These are phyloP conservation scores for Biscutella laevigata DNA, from an alignment of 441 rosid species.

Conservation along the genomic window DNA sequence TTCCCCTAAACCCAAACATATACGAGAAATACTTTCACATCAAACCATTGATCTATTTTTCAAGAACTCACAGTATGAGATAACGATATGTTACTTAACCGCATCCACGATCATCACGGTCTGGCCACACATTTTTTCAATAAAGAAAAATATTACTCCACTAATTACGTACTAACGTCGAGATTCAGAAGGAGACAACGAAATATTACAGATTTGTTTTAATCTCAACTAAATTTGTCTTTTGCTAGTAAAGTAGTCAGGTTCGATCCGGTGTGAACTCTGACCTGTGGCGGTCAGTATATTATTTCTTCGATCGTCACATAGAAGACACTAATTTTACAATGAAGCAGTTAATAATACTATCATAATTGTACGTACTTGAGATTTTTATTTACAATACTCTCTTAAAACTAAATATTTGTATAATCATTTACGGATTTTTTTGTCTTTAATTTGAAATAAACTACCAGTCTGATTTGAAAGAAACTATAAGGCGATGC, in stretches of 20 bases:
- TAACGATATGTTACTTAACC: not conserved
- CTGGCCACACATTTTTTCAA: not conserved
- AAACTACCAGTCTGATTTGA: too few species aligned
- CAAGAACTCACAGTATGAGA: too few species aligned
- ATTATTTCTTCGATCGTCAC: not conserved
- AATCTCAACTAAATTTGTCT: conserved; percentile 10
- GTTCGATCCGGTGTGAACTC: conserved; percentile 4
- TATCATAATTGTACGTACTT: too few species aligned
- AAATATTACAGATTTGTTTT: conserved; percentile 15
- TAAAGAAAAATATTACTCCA: not conserved
- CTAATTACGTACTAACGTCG: not conserved
- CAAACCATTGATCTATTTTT: too few species aligned
- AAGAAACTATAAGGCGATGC: too few species aligned
- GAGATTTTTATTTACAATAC: not conserved
- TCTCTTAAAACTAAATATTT: not conserved
- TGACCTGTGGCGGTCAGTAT: conserved; percentile 16
- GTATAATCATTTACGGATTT: too few species aligned
- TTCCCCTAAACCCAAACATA: too few species aligned
- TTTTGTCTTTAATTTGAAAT: too few species aligned
- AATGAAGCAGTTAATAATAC: too few species aligned
- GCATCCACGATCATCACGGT: conserved; percentile 16
- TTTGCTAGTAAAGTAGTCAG: conserved; percentile 18
- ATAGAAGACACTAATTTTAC: not conserved
- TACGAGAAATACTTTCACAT: too few species aligned
- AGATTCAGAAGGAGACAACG: conserved; percentile 9